Evolutionary conservation across 2,329 filamentous ascomycete genomes (phyloP).

Genomic region (Fusarium mundagurra): DNA sequence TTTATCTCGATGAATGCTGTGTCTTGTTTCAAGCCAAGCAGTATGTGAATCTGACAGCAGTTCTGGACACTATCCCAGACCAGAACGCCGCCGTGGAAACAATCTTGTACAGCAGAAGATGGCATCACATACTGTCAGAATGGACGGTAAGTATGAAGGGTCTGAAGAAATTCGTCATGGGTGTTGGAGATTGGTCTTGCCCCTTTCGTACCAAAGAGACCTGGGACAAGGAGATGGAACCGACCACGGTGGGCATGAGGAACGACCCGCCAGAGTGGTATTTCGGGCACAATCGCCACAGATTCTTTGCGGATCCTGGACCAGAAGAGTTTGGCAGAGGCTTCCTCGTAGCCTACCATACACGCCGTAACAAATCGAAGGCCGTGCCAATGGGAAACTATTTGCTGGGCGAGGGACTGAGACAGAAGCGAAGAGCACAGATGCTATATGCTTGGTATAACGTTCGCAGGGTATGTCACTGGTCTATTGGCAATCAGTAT

Average conservation of each 20-base stretch:
- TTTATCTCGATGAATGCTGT: constrained; percentile 54
- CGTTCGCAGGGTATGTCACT: accelerated
- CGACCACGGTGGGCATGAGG: too few species aligned
- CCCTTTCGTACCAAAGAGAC: not conserved
- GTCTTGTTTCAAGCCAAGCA: constrained; percentile 30
- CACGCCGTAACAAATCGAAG: accelerated
- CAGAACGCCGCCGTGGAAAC: too few species aligned
- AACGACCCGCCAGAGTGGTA: not conserved
- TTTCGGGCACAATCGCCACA: not conserved
- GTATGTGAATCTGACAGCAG: not conserved
- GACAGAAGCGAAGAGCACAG: accelerated
- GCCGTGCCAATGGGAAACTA: not conserved
- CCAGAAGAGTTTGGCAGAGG: accelerated
- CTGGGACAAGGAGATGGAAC: too few species aligned
- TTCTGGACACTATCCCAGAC: too few species aligned
- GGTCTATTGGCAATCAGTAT: not conserved
- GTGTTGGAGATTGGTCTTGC: not conserved
- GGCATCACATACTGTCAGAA: not conserved
- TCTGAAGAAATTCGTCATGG: not conserved
- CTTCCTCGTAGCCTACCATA: accelerated
- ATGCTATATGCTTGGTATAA: accelerated
- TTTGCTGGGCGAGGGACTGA: accelerated
- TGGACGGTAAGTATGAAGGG: not conserved
- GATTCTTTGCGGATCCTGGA: not conserved
- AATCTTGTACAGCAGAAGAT: not conserved